Evolutionary conservation across 805 yeast genomes (phyloP).

Genomic region (Wickerhamiella kazuoi): DNA sequence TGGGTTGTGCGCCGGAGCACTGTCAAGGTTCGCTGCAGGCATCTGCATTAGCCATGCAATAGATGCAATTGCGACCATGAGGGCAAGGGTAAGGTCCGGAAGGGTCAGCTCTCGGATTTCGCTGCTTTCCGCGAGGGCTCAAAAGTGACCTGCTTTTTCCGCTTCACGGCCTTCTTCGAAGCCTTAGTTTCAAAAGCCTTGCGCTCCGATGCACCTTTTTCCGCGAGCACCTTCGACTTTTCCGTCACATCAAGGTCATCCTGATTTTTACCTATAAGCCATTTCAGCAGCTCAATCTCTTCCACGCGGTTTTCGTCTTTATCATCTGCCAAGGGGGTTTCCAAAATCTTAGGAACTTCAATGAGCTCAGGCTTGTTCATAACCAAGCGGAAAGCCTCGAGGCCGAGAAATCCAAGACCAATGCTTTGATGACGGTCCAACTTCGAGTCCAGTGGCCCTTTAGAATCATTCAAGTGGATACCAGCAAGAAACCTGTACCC

Average conservation of each 20-base stretch:
- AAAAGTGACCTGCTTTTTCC: not conserved
- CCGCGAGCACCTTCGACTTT: constrained; percentile 33
- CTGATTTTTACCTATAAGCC: constrained; percentile 42
- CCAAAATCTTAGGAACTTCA: constrained; percentile 64
- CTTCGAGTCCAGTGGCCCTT: constrained; percentile 79
- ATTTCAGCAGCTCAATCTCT: constrained; percentile 62
- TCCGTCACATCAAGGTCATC: constrained; percentile 39
- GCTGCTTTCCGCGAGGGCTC: too few species aligned
- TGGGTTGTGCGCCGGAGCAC: too few species aligned
- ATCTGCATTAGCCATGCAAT: too few species aligned
- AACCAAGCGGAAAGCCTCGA: constrained; percentile 64
- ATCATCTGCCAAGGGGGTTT: constrained; percentile 42
- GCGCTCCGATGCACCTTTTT: constrained; percentile 51
- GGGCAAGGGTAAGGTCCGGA: too few species aligned
- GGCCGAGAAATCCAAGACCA: constrained; percentile 77
- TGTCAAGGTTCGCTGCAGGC: too few species aligned
- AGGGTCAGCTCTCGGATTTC: too few species aligned
- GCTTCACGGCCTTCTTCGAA: constrained; percentile 33
- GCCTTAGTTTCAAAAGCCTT: constrained; percentile 48
- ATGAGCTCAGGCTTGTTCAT: constrained; percentile 50
- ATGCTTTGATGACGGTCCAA: constrained; percentile 80
- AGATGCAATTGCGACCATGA: too few species aligned
- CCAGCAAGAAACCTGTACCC: constrained; percentile 65
- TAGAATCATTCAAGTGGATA: constrained; percentile 84
- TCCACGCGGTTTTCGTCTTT: constrained; percentile 42